Evolutionary conservation across 2,329 filamentous ascomycete genomes (phyloP), one percentile per base, ranked within the genome.

Genomic region (Biscogniauxia sp.): DNA sequence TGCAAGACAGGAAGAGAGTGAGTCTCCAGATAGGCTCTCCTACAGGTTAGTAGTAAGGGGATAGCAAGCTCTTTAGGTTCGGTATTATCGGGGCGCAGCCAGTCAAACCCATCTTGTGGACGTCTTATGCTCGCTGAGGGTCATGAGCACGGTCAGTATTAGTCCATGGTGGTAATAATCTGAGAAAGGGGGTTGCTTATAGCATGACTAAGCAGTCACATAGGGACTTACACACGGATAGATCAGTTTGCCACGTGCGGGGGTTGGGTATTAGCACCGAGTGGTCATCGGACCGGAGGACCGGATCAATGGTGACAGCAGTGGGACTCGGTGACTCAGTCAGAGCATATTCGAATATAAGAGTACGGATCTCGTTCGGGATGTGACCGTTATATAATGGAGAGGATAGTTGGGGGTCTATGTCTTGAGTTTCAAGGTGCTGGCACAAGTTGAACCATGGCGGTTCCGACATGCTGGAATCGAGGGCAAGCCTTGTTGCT

Each of bases 321-420:
- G 53, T 17, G 6, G 58, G 41, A 26, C 57, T 55, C 25, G 53
- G 58, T n/a, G 51, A 60, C 17, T 72, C 73, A 9, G 69, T 68
- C 0, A 74, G 64, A 7, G 72, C 72, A 50, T 70, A 72, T 23
- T 67, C 64, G 64, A 73, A 77, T 51, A 78, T 75, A n/a, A 69
- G 50, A 23, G 69, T 65, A n/a, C 75, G 65, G 45, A 75, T 66
- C 60, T 76, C 74, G n/a, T 66, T 32, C 7, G 73, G 73, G 17
- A 75, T 58, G 13, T 45, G 55, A 17, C 61, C 56, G 55, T 61
- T 65, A 50, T 59, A 67, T 5, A 70, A 54, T 2, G 68, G 68
- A 23, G 64, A 69, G 13, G 62, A 56, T n/a, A 58, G 28, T 53
- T 70, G 68, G n/a, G 58, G 59, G 50, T 68, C 56, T 50, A 69